Base-by-base conservation (phyloP, 306 rosid genomes). In the Ochetophila trinervis region DNA sequence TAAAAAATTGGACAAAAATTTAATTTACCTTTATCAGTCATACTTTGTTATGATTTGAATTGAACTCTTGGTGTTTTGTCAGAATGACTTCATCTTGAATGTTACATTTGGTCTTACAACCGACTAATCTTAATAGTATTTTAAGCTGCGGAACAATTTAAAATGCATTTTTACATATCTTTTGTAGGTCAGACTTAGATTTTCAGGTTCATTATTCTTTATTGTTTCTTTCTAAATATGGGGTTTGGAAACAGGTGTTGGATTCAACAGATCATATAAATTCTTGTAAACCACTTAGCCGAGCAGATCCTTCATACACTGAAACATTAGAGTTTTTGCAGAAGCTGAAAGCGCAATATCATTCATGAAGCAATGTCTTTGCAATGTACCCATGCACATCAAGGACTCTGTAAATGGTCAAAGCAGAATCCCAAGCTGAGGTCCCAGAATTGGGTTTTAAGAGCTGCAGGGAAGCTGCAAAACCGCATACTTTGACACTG, bases 251-350 rank as follows among this genome's bases (percentile, higher is more conserved):
- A 75, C 86, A 93, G 99, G 97, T 93, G n/a, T 69, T 93, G 70
- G 97, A 93, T 52, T 93, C 99, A 20, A 93, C 88, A 0, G 99
- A 93, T 83, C 99, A 93, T 72, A 88, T 93, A 68, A 90, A 87
- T 73, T 93, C 97, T 36, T 93, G 99, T 79, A 93, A 93, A 49
- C 99, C 99, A 9, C 67, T 87, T 72, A 84, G 79, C 76, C 94
- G 86, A 19, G 27, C 58, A 0, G 99, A 93, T 83, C 94, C 99
- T 22, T 93, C 99, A 9, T 90, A 93, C 69, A 79, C 85, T 1
- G 87, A 84, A 87, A 85, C 80, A 67, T 76, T 90, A 64, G 78
- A 86, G 70, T 86, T 93, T 78, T 83, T 93, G 82, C 80, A 62
- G 78, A 90, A 87, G 80, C 64, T 90, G 75, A 86, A 83, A 79